Conservation (phyloP, 2,329 filamentous ascomycete genomes). For the Coniella lustricola region DNA sequence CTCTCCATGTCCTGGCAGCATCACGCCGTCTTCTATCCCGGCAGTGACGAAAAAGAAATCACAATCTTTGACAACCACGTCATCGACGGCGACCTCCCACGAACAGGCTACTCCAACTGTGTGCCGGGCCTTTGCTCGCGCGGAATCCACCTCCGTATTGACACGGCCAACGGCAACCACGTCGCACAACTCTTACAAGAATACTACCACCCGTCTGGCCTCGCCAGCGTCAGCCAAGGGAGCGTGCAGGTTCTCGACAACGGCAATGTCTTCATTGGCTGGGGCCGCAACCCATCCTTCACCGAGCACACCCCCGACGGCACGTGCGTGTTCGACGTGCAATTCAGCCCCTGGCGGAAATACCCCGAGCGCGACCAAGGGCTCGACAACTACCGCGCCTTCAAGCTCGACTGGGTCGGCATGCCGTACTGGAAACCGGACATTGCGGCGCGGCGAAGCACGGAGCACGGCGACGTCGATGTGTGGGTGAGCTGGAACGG, state of each 20-base stretch:
- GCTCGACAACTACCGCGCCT: conserved; percentile 19
- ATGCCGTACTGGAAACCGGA: conserved; percentile 19
- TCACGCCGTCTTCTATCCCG: conserved; percentile 26
- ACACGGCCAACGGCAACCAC: conserved; percentile 25
- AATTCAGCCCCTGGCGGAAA: conserved; percentile 28
- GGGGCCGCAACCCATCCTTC: conserved; percentile 38
- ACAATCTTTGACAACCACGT: conserved; percentile 40
- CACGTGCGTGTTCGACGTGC: conserved; percentile 32
- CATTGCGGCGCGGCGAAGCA: conserved; percentile 15
- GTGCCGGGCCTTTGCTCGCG: conserved; percentile 16
- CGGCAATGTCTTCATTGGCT: conserved; percentile 38
- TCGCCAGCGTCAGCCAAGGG: conserved; percentile 31
- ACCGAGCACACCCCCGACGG: conserved; percentile 36
- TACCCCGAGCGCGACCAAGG: conserved; percentile 6
- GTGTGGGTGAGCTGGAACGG: conserved; percentile 27
- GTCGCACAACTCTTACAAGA: conserved; percentile 34
- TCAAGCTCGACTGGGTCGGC: conserved; percentile 22
- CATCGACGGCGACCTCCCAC: conserved; percentile 10
- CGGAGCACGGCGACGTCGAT: conserved; percentile 18
- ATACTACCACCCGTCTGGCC: conserved; percentile 31
- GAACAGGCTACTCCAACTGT: conserved; percentile 6
- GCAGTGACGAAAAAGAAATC: conserved; percentile 32
- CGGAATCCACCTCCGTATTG: conserved; percentile 31
- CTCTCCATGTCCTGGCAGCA: conserved; percentile 36
- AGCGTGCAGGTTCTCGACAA: conserved; percentile 31